phyloP scores from a whole-genome alignment of 495 filamentous ascomycete genomes.

The Apiosordaria backusii region DNA sequence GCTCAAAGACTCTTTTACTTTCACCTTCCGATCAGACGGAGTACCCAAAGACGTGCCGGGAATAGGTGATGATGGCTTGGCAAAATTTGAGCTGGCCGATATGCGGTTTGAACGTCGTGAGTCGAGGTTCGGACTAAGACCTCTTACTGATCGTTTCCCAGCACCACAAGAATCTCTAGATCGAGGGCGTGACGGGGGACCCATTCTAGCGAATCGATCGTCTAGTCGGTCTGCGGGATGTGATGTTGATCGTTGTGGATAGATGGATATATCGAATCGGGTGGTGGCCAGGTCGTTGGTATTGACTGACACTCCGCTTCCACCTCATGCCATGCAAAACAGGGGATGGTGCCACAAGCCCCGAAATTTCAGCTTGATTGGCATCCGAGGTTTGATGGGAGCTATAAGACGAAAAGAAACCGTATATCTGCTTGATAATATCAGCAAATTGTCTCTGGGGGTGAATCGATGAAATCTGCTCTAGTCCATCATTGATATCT shows the following conservation, averaged over 20 bases:
- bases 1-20: conserved; percentile 4
- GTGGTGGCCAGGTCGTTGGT: conserved; percentile 13
- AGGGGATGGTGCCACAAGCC: conserved; percentile 11
- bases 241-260: not conserved
- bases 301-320: conserved; percentile 23
- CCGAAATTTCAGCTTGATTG: conserved; percentile 10
- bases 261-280: not conserved
- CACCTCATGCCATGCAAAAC: conserved; percentile 21
- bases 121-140: conserved; percentile 18
- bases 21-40: not conserved
- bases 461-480: not conserved
- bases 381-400: conserved; percentile 7
- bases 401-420: conserved; percentile 15
- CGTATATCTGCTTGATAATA: conserved; percentile 18
- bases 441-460: conserved; percentile 16
- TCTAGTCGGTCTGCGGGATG: not conserved
- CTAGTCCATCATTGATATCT: not conserved
- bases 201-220: not conserved
- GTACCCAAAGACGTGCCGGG: conserved; percentile 12
- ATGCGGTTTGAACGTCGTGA: conserved; percentile 22
- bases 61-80: conserved; percentile 21
- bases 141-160: conserved; percentile 23
- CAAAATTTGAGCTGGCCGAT: conserved; percentile 13
- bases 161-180: conserved; percentile 19
- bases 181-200: conserved; percentile 1